Conservation (phyloP, 352 stramenopile species). For the Phytophthora chlamydospora region DNA sequence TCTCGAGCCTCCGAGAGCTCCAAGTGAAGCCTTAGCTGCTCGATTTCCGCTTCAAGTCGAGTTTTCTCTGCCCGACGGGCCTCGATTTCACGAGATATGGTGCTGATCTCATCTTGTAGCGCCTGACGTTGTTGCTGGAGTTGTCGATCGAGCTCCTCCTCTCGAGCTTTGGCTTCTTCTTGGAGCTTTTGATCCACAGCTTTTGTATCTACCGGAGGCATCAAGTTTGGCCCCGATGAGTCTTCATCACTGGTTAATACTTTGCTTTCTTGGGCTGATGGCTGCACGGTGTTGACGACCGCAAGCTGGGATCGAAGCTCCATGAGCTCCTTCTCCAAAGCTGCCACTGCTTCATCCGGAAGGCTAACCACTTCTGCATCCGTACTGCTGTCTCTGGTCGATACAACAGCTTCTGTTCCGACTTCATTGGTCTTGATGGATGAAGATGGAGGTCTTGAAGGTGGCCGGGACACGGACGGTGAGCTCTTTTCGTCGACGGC, state of each 20-base stretch:
- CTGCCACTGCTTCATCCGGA: slow-evolving; percentile 14
- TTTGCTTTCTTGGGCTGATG: background rate
- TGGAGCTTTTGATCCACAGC: background rate
- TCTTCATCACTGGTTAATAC: background rate
- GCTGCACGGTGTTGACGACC: background rate
- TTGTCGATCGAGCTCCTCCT: slow-evolving; percentile 10
- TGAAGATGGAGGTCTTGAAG: slow-evolving; percentile 11
- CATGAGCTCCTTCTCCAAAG: slow-evolving; percentile 40
- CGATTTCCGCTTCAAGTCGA: slow-evolving; percentile 62
- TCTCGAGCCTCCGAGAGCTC: slow-evolving; percentile 52
- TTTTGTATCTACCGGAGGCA: background rate
- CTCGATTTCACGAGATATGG: slow-evolving; percentile 47
- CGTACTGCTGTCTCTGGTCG: slow-evolving; percentile 25
- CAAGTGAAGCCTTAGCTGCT: slow-evolving; percentile 62
- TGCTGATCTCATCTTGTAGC: slow-evolving; percentile 34
- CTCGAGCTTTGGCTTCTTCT: slow-evolving; percentile 11
- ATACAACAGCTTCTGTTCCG: slow-evolving; percentile 4
- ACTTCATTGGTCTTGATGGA: slow-evolving; percentile 2
- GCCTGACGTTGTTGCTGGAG: slow-evolving; percentile 28
- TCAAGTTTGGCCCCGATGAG: background rate
- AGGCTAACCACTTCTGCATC: slow-evolving; percentile 10
- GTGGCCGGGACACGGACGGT: background rate
- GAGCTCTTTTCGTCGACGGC: slow-evolving; percentile 10
- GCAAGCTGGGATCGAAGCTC: slow-evolving; percentile 38
- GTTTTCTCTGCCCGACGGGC: slow-evolving; percentile 49